Percentiles rank a stretch among this genome's conserved stretches.
phyloP scores from a whole-genome alignment of 768 basidiomycete species.

The Dioszegia crocea region DNA sequence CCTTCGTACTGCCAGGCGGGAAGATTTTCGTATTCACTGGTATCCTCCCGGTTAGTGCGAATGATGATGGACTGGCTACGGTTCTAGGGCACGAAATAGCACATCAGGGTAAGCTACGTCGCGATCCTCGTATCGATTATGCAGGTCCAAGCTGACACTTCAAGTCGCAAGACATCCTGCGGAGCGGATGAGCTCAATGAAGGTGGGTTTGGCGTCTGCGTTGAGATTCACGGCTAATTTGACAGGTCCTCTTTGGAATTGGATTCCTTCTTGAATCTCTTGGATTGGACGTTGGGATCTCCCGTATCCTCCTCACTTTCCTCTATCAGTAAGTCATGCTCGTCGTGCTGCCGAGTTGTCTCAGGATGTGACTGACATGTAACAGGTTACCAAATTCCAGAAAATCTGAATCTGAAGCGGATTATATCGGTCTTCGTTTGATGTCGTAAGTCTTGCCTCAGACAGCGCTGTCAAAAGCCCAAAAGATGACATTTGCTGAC shows the following conservation, averaged over 20 bases:
- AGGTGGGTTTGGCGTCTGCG: constrained; percentile 12
- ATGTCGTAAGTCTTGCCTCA: constrained; percentile 54
- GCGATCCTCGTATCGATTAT: not conserved
- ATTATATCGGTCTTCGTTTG: constrained; percentile 74
- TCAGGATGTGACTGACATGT: constrained; percentile 10
- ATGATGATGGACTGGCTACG: constrained; percentile 77
- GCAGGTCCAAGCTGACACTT: not conserved
- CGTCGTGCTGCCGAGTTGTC: not conserved
- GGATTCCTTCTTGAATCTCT: constrained; percentile 52
- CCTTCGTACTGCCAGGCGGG: constrained; percentile 67
- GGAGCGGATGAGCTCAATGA: constrained; percentile 51
- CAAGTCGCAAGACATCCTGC: constrained; percentile 52
- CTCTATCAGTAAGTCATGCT: constrained; percentile 53
- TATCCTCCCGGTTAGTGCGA: constrained; percentile 69
- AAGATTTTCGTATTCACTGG: constrained; percentile 85
- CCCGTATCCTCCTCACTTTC: constrained; percentile 54
- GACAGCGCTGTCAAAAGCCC: too few relatives aligned
- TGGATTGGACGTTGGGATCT: constrained; percentile 60
- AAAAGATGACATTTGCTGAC: not conserved
- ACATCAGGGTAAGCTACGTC: constrained; percentile 57
- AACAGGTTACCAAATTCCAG: constrained; percentile 74
- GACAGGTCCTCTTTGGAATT: constrained; percentile 52
- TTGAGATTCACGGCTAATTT: not conserved
- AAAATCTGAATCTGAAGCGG: constrained; percentile 79
- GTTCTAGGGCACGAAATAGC: constrained; percentile 84